Base-by-base conservation (phyloP, 257 asterid species). In the Lavandula angustifolia region DNA sequence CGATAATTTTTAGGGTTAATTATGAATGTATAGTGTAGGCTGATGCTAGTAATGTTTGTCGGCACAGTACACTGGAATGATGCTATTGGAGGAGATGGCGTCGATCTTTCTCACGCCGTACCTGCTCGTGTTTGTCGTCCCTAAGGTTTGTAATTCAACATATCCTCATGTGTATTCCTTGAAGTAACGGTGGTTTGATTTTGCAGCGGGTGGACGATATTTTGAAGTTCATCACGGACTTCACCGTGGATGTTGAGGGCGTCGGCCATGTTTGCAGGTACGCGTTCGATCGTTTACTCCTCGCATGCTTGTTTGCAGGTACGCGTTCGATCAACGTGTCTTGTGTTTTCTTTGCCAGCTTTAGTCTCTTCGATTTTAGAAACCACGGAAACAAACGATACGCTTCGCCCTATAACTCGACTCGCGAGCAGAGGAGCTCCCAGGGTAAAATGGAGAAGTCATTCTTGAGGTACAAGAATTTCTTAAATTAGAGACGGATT, bases 401-500 rank as follows among this genome's bases (percentile, higher is more conserved):
- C 50, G 97, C 88, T 48, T 87, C 99, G 0, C 94, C 94, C 8
- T 86, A 71, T 63, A 77, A 80, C 76, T 68, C 92, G 9, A 62
- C 81, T 59, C 71, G 74, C 37, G 63, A 65, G 13, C 82, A 73
- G 78, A 85, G 97, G 82, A 94, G 99, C 76, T 87, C 95, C 31
- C 99, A 94, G 76, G 99, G 99, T 56, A 94, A 94, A 81, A 81
- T 94, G 96, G 99, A 94, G 64, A 94, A 94, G 73, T 94, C 99
- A 9, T 90, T 84, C 80, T 67, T 94, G 77, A 87, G 99, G 99
- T 94, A 85, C 27, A 22, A n/a, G n/a, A n/a, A n/a, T n/a, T 22
- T 22, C 27, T 22, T 22, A 22, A 22, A 22, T 22, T 22, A 22
- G 27, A 22, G 27, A 22, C 27, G 27, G 27, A 22, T 22, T 22